Evolutionary conservation across 345 rosid species (phyloP).

Genomic region (Citrus hindsii): DNA sequence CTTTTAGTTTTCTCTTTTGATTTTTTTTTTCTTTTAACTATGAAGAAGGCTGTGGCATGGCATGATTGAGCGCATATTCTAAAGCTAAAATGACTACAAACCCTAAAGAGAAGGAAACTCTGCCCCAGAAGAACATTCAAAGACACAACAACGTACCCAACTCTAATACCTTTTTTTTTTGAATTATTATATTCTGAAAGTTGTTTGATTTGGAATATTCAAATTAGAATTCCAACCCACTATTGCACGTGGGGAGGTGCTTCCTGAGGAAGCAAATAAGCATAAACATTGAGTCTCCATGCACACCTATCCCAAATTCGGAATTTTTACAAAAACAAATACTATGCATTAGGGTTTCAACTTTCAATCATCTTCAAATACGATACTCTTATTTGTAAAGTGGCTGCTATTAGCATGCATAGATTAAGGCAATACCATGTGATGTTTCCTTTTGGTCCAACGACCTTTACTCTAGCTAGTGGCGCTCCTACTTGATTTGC

Average conservation of each 20-base stretch:
- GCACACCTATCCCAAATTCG: neutral
- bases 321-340: neutral
- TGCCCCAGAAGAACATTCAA: conserved; percentile 2
- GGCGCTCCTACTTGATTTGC: neutral
- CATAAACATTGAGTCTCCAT: neutral
- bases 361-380: neutral
- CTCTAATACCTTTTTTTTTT: neutral
- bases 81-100: neutral
- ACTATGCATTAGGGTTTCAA: neutral
- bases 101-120: neutral
- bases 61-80: neutral
- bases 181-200: neutral
- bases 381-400: neutral
- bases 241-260: neutral
- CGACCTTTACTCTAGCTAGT: neutral
- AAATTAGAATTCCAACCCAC: neutral
- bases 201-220: conserved; percentile 18
- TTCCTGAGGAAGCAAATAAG: neutral
- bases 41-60: neutral
- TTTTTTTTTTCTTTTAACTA: too few relatives aligned
- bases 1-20: too few relatives aligned
- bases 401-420: neutral
- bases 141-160: neutral
- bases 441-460: neutral
- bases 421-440: conserved; percentile 1